Evolutionary conservation across 1,139 yeast species (phyloP).

Genomic region (Taiozyma onychis): DNA sequence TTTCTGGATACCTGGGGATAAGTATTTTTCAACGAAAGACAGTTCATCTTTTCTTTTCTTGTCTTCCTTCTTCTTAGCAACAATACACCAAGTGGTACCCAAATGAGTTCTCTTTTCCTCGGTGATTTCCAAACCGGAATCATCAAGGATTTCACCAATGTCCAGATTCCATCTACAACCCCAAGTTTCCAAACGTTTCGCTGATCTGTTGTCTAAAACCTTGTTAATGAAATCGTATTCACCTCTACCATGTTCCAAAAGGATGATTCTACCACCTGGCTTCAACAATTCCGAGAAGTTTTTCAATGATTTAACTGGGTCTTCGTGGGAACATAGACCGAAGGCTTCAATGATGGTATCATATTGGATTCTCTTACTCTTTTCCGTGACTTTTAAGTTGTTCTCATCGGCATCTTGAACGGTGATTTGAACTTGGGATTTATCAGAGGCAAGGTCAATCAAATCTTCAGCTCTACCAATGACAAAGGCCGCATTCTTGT

Average conservation of each 20-base stretch:
- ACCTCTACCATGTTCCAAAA: slow-evolving; percentile 91
- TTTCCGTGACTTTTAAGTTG: slow-evolving; percentile 18
- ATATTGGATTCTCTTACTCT: slow-evolving; percentile 45
- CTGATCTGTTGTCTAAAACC: slow-evolving; percentile 78
- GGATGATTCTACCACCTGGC: slow-evolving; percentile 86
- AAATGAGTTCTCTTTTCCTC: slow-evolving; percentile 76
- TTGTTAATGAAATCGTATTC: slow-evolving; percentile 72
- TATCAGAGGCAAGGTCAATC: slow-evolving; percentile 43
- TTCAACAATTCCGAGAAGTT: slow-evolving; percentile 69
- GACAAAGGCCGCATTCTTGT: slow-evolving; percentile 72
- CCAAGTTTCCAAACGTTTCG: slow-evolving; percentile 82
- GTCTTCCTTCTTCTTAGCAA: slow-evolving; percentile 70
- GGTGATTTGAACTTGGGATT: slow-evolving; percentile 10
- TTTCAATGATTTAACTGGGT: slow-evolving; percentile 76
- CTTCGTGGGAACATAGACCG: slow-evolving; percentile 93
- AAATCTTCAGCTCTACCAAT: slow-evolving; percentile 92
- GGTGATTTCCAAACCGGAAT: slow-evolving; percentile 79
- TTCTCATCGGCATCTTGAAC: slow-evolving; percentile 19
- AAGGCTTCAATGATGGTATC: slow-evolving; percentile 93
- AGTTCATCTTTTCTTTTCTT: slow-evolving; percentile 41
- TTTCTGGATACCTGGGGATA: slow-evolving; percentile 25
- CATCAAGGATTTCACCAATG: slow-evolving; percentile 77
- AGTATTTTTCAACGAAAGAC: slow-evolving; percentile 41
- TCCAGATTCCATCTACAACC: slow-evolving; percentile 98
- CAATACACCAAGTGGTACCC: slow-evolving; percentile 90